These are phyloP conservation scores for Gymnopus androsaceus DNA, from an alignment of 1,284 basidiomycete genomes.

Conservation along the genomic window DNA sequence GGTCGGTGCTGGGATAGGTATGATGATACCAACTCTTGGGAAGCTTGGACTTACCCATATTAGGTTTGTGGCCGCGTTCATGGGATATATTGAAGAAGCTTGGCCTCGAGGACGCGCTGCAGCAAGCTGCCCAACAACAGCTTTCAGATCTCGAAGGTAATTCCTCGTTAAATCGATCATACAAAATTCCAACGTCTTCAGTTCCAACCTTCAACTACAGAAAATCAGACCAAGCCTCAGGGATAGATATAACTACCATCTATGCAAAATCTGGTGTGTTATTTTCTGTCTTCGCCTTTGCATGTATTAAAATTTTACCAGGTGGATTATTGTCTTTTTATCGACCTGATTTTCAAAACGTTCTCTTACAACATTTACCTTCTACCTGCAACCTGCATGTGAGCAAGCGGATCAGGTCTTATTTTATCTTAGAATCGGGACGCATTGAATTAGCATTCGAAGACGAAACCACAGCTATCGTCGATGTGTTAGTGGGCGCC, in stretches of 20 bases:
- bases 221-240: background rate
- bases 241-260: slow-evolving; percentile 16
- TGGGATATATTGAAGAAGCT: slow-evolving; percentile 31
- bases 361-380: slow-evolving; percentile 23
- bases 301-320: slow-evolving; percentile 6
- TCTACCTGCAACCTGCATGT: slow-evolving; percentile 18
- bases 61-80: slow-evolving; percentile 27
- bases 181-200: background rate
- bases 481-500: slow-evolving; percentile 29
- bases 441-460: slow-evolving; percentile 20
- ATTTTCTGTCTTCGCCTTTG: background rate
- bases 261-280: slow-evolving; percentile 7
- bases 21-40: background rate
- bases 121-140: slow-evolving; percentile 16
- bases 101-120: slow-evolving; percentile 27
- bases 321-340: slow-evolving; percentile 26
- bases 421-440: slow-evolving; percentile 11
- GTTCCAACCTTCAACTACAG: background rate
- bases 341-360: slow-evolving; percentile 25
- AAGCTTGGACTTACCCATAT: background rate
- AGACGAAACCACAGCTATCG: slow-evolving; percentile 22
- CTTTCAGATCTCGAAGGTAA: slow-evolving; percentile 22
- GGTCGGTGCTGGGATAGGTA: slow-evolving; percentile 35
- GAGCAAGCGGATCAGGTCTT: slow-evolving; percentile 22
- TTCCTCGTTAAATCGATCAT: slow-evolving; percentile 1